Percentiles rank a stretch among this genome's conserved stretches.
Conservation (phyloP, 176 grass and related monocot genomes). For the Rhipidocladum racemiflorum region DNA sequence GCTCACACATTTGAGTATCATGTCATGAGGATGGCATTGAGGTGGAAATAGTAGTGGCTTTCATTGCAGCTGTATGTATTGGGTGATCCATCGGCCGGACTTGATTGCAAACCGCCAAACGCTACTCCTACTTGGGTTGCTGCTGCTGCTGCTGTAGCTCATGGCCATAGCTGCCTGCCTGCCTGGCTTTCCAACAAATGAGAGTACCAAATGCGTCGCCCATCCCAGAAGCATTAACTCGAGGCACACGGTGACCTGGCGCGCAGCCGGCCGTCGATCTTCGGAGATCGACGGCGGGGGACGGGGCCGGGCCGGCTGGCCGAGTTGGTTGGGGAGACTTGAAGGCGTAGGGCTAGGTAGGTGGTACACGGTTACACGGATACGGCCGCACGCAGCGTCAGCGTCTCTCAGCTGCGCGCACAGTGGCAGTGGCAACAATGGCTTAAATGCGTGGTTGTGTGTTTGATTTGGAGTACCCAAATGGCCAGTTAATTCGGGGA, state of each 20-base stretch:
- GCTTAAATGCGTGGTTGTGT: not conserved
- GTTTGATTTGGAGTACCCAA: not conserved
- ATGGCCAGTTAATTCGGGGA: not conserved
- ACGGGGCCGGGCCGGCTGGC: too few relatives aligned
- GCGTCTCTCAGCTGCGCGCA: not conserved
- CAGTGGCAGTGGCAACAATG: not conserved
- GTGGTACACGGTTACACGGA: not conserved
- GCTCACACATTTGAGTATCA: not conserved
- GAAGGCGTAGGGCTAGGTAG: not conserved
- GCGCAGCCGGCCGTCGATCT: not conserved
- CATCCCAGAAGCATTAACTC: not conserved
- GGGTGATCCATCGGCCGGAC: slow-evolving; percentile 1
- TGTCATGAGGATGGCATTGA: not conserved
- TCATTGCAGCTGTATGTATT: slow-evolving; percentile 35
- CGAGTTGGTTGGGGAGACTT: not conserved
- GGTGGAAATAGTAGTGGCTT: not conserved
- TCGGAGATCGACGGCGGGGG: not conserved
- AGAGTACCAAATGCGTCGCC: not conserved
- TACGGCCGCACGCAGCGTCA: not conserved
- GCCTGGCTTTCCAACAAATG: not conserved
- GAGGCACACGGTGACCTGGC: not conserved
- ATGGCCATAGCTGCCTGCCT: not conserved
- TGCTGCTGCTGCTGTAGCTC: not conserved
- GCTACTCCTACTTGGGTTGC: not conserved
- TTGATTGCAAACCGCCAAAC: slow-evolving; percentile 30